Base-by-base conservation (phyloP, 257 asterid species). In the Perilla frutescens region DNA sequence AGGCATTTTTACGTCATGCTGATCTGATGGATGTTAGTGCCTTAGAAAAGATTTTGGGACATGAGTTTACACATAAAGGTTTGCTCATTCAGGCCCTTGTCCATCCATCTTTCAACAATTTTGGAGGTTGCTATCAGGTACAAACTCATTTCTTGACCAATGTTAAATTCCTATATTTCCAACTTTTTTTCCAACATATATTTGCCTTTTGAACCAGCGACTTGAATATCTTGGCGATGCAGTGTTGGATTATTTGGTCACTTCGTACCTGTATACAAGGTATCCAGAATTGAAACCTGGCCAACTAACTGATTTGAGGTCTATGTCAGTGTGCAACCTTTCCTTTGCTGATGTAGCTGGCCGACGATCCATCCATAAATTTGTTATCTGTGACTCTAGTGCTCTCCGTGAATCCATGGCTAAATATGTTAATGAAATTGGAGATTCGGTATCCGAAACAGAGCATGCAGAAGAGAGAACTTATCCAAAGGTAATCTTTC, bases 141-240 rank as follows among this genome's bases (percentile, higher is more conserved):
- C 49, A 7, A 55, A 32, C 68, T 41, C 36, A 56, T 50, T 61
- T 61, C 55, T 59, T 44, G 63, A 51, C 66, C 56, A 40, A 56
- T 44, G 32, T 66, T 70, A 55, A 8, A 40, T 20, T 75, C n/a
- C 50, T 62, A 1, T 37, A n/a, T 62, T 15, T 34, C 20, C 31
- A 40, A 40, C 5, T 39, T 6, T 10, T 68, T 69, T 68, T 67
- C 78, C 69, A 54, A 81, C 15, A 62, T 48, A 64, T 34, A 34
- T 74, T 76, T 77, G 29, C 62, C 62, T 40, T 76, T 79, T 85
- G 53, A 71, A 77, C 76, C 96, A 91, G 97, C 87, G 99, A 62
- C 89, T 94, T 75, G 99, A 94, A 81, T 91, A 82, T 84, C 95
- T 94, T 31, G 99, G 99, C 74, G 99, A 94, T 86, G 96, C 99